Evolutionary conservation across 148 eudicot species (phyloP).

Genomic region (Selenicereus undatus): DNA sequence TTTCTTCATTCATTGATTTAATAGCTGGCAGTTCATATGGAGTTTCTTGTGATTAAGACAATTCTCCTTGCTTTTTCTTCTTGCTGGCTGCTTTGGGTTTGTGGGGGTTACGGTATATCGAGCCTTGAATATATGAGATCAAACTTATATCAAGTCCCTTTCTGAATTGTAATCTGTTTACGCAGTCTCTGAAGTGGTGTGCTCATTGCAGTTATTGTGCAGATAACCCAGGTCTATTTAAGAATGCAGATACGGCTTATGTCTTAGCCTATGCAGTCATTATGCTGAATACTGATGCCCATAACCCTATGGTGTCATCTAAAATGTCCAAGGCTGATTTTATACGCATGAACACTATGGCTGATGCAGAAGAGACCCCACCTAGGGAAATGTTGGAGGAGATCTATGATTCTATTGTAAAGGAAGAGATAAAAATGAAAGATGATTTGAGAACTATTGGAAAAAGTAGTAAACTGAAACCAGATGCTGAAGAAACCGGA

Average conservation of each 20-base stretch:
- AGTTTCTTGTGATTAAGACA: neutral
- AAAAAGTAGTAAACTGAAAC: slow-evolving; percentile 63
- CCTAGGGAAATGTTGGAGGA: slow-evolving; percentile 83
- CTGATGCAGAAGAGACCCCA: slow-evolving; percentile 87
- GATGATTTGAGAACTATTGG: slow-evolving; percentile 56
- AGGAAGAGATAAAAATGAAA: slow-evolving; percentile 96
- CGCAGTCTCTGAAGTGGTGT: slow-evolving; percentile 14
- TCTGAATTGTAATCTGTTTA: slow-evolving; percentile 4
- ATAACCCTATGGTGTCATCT: slow-evolving; percentile 95
- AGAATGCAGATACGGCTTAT: slow-evolving; percentile 99
- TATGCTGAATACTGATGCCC: slow-evolving; percentile 98
- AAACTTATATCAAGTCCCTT: neutral
- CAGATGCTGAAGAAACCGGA: slow-evolving; percentile 85
- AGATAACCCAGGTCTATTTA: slow-evolving; percentile 88
- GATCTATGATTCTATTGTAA: slow-evolving; percentile 89
- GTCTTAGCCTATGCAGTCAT: slow-evolving; percentile 99
- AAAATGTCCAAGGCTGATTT: slow-evolving; percentile 97
- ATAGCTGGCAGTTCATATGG: neutral
- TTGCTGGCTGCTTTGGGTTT: neutral
- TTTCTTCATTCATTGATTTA: neutral
- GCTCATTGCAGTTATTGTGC: slow-evolving; percentile 81
- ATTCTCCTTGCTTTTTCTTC: neutral
- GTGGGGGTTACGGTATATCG: neutral
- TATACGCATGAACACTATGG: slow-evolving; percentile 66
- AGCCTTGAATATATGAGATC: neutral